Base-by-base conservation (phyloP, 805 yeast species). In the Monosporozyma aquatica region DNA sequence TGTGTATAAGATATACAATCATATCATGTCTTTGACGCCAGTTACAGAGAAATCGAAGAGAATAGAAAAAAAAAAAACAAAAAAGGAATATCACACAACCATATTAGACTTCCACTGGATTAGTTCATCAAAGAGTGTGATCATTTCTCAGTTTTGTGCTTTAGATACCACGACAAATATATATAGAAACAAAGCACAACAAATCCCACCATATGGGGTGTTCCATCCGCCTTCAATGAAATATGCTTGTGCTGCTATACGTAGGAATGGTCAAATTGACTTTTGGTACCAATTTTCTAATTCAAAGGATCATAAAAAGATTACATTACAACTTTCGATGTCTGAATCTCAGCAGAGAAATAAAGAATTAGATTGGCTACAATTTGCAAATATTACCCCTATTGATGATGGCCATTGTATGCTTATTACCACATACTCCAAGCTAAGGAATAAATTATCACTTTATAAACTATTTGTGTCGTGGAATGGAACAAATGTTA, bases 91-190 rank as follows among this genome's bases (percentile, higher is more conserved):
- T 34, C 56, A 55, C 40, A 56, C 64, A 6, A 43, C 68, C 5
- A 49, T 61, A 3, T 41, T 58, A 15, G 75, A 71, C 47, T 74
- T 75, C 66, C 57, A 60, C 38, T 64, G 76, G 52, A 55, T 63
- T 6, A 59, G 69, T 8, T 65, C 70, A 24, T 64, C 73, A 5
- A 61, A 62, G 39, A 58, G 62, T 18, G 50, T 57, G 11, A 57
- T 62, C 29, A 45, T 53, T 3, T 55, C 64, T 3, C 59, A 54
- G 41, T 58, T 57, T 32, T 60, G 63, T 40, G 58, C 55, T 15
- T 46, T 51, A n/a, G 63, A 59, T 24, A 50, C 51, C n/a, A 29
- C 55, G 2, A 45, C 58, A 1, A 52, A 56, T 18, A 45, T 46
- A 28, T 52, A 53, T 41, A 52, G 61, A 44, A 61, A 55, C 44